Evolutionary conservation across 192 early-diverging fungal genomes (phyloP).

Genomic region (Coemansia sp.): DNA sequence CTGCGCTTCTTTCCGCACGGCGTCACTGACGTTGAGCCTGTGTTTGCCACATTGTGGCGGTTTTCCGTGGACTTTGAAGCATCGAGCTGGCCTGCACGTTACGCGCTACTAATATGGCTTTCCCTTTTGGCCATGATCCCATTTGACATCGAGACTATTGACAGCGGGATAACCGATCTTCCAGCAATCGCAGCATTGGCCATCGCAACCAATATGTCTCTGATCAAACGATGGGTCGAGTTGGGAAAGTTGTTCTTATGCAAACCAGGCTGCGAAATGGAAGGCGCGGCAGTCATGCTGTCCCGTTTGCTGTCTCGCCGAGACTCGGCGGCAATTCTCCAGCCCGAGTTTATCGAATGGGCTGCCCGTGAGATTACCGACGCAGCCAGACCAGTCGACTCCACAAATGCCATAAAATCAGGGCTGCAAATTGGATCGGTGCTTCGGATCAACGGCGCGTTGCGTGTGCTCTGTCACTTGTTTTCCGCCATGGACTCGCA

Average conservation of each 20-base stretch:
- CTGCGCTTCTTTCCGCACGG: conserved; percentile 91
- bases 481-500: conserved; percentile 41
- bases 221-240: conserved; percentile 71
- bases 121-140: conserved; percentile 95
- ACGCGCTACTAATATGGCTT: conserved; percentile 85
- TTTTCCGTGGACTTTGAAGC: conserved; percentile 6
- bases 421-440: conserved; percentile 27
- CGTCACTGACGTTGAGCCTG: conserved; percentile 84
- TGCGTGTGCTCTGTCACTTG: conserved; percentile 50
- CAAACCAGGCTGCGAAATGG: conserved; percentile 82
- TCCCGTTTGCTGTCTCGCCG: conserved; percentile 79
- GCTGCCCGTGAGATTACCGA: conserved; percentile 41
- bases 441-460: conserved; percentile 37
- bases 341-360: conserved; percentile 75
- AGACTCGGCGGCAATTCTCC: conserved; percentile 64
- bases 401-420: not conserved
- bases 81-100: conserved; percentile 75
- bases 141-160: conserved; percentile 87
- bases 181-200: conserved; percentile 2
- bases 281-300: conserved; percentile 80
- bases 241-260: conserved; percentile 66
- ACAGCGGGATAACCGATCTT: conserved; percentile 59
- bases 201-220: conserved; percentile 18
- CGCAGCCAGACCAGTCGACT: conserved; percentile 11
- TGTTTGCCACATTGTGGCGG: conserved; percentile 66